phyloP scores from a whole-genome alignment of 140 eudicot species.

The Stevia rebaudiana region DNA sequence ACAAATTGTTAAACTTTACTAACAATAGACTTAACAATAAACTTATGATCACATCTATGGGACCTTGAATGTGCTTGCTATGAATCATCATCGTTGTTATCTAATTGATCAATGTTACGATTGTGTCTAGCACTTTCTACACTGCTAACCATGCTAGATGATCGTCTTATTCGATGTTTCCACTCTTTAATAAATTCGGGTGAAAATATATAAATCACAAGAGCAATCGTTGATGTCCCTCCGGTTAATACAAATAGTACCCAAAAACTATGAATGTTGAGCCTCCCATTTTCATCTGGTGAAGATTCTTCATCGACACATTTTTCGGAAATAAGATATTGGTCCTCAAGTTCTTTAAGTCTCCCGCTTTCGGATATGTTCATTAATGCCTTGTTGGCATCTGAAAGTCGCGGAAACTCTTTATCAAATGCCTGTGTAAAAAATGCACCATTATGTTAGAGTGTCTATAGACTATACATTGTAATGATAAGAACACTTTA shows the following conservation, averaged over 20 bases:
- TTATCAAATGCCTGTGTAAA: slow-evolving; percentile 38
- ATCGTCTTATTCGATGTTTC: slow-evolving; percentile 10
- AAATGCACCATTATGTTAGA: no score
- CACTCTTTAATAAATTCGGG: slow-evolving; percentile 1
- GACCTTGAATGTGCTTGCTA: no score
- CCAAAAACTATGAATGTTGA: slow-evolving; percentile 33
- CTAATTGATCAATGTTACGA: slow-evolving; percentile 15
- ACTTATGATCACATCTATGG: no score
- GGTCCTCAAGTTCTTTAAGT: slow-evolving; percentile 29
- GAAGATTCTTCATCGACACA: slow-evolving; percentile 33
- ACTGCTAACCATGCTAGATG: slow-evolving; percentile 25
- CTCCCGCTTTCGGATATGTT: slow-evolving; percentile 26
- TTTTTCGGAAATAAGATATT: slow-evolving; percentile 18
- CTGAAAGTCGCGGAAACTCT: slow-evolving; percentile 20
- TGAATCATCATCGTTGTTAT: no score
- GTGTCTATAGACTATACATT: no score
- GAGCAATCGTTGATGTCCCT: slow-evolving; percentile 34
- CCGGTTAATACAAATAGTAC: slow-evolving; percentile 40
- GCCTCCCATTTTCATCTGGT: slow-evolving; percentile 19
- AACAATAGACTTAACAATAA: no score
- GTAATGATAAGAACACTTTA: no score
- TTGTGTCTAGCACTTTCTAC: slow-evolving; percentile 31
- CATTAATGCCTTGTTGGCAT: slow-evolving; percentile 33
- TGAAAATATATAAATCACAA: slow-evolving; percentile 23
- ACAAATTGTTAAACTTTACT: no score